Conservation (phyloP, 2,329 filamentous ascomycete species). For the Penicillium sp. region DNA sequence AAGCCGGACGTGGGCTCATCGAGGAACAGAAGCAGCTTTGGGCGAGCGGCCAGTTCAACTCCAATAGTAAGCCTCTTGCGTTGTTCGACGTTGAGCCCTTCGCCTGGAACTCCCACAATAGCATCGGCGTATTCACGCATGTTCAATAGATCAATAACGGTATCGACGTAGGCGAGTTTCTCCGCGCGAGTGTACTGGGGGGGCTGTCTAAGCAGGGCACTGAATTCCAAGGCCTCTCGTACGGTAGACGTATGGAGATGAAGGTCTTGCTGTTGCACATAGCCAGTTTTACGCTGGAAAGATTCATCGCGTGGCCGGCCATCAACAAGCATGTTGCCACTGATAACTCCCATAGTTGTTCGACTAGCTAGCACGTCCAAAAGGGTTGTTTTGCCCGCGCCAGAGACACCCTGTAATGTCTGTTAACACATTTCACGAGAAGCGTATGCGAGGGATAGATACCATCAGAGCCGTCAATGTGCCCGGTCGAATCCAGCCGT, state of each 20-base stretch:
- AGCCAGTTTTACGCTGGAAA: slow-evolving; percentile 41
- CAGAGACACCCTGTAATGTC: slow-evolving; percentile 66
- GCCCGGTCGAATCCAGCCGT: slow-evolving; percentile 92
- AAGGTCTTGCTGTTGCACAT: slow-evolving; percentile 85
- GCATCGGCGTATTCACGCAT: slow-evolving; percentile 90
- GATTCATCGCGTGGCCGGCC: slow-evolving; percentile 66
- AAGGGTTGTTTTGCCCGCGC: slow-evolving; percentile 88
- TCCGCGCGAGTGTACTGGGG: slow-evolving; percentile 70
- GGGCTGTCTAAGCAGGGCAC: slow-evolving; percentile 81
- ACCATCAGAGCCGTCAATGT: slow-evolving; percentile 84
- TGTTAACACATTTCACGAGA: background rate
- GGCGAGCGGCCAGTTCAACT: slow-evolving; percentile 90
- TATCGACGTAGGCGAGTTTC: slow-evolving; percentile 83
- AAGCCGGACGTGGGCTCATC: slow-evolving; percentile 86
- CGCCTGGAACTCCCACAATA: slow-evolving; percentile 83
- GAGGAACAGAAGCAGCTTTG: slow-evolving; percentile 81
- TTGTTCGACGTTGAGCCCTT: slow-evolving; percentile 69
- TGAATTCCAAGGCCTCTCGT: slow-evolving; percentile 84
- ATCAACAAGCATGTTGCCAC: slow-evolving; percentile 81
- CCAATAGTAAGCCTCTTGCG: slow-evolving; percentile 82
- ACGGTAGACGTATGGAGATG: slow-evolving; percentile 85
- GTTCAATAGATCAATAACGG: slow-evolving; percentile 83
- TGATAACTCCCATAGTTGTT: slow-evolving; percentile 83
- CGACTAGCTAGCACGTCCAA: slow-evolving; percentile 83
- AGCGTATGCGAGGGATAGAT: background rate